These are phyloP conservation scores for Lachancea waltii DNA, from an alignment of 805 yeast species.

Conservation along the genomic window DNA sequence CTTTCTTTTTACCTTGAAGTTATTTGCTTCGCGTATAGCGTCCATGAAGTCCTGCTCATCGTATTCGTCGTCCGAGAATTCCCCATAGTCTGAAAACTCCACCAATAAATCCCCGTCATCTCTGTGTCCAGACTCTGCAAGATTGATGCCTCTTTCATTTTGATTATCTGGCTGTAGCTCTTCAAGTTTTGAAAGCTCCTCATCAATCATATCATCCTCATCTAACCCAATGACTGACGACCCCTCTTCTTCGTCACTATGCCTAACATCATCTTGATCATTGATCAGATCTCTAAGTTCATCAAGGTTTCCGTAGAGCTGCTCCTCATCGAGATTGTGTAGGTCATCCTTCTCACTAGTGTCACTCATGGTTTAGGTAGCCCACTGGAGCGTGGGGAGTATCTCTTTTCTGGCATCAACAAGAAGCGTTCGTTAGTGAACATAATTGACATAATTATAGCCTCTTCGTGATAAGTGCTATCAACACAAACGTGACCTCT, in stretches of 20 bases:
- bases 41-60: slow-evolving; percentile 46
- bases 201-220: slow-evolving; percentile 9
- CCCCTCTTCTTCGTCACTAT: slow-evolving; percentile 6
- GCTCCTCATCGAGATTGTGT: slow-evolving; percentile 21
- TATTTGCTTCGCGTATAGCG: slow-evolving; percentile 61
- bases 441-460: not conserved
- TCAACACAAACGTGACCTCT: slow-evolving; percentile 5
- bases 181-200: slow-evolving; percentile 8
- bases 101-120: slow-evolving; percentile 33
- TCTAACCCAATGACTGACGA: slow-evolving; percentile 9
- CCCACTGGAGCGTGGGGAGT: no score
- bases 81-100: slow-evolving; percentile 34
- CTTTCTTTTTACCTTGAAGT: slow-evolving; percentile 44
- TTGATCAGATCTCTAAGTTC: slow-evolving; percentile 24
- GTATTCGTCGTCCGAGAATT: slow-evolving; percentile 33
- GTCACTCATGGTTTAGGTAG: no score
- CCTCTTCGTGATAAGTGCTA: slow-evolving; percentile 1
- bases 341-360: slow-evolving; percentile 3
- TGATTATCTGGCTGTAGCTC: slow-evolving; percentile 14
- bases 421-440: no score
- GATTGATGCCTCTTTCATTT: slow-evolving; percentile 14
- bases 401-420: no score
- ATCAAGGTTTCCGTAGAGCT: slow-evolving; percentile 30
- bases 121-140: slow-evolving; percentile 18
- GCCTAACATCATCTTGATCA: slow-evolving; percentile 10